These are phyloP conservation scores for Fusarium concolor DNA, from an alignment of 2,329 filamentous ascomycete genomes.

Conservation along the genomic window DNA sequence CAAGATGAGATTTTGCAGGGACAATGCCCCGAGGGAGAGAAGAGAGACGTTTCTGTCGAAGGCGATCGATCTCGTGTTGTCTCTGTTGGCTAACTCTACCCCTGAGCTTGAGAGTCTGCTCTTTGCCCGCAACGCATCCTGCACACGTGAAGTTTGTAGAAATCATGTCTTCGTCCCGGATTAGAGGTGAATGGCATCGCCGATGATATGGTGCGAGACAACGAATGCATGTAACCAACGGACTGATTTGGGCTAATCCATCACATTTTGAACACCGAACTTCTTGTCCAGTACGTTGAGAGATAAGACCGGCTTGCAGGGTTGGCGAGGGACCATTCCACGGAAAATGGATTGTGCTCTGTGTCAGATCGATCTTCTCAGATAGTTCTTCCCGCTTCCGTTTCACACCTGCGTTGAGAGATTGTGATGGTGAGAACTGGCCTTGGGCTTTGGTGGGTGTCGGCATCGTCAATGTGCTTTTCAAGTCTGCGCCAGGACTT, in stretches of 20 bases:
- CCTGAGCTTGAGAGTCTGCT: slow-evolving; percentile 19
- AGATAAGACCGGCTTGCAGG: neutral
- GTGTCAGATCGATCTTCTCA: slow-evolving; percentile 47
- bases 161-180: slow-evolving; percentile 7
- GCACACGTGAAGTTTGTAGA: slow-evolving; percentile 33
- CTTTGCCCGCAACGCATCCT: slow-evolving; percentile 28
- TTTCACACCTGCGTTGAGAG: slow-evolving; percentile 40
- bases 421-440: slow-evolving; percentile 4
- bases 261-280: slow-evolving; percentile 37
- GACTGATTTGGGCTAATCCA: slow-evolving; percentile 1
- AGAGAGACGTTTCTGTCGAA: slow-evolving; percentile 50
- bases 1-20: slow-evolving; percentile 52
- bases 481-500: neutral
- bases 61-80: slow-evolving; percentile 46
- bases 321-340: slow-evolving; percentile 12
- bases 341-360: slow-evolving; percentile 49
- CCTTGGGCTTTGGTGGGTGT: slow-evolving; percentile 10
- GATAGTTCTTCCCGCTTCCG: slow-evolving; percentile 45
- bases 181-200: slow-evolving; percentile 33
- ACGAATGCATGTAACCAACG: slow-evolving; percentile 35
- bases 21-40: slow-evolving; percentile 48
- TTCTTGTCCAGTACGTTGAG: neutral
- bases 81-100: slow-evolving; percentile 33
- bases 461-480: slow-evolving; percentile 32
- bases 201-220: slow-evolving; percentile 46